Percentiles rank a stretch among this genome's conserved stretches.
Evolutionary conservation across 257 asterid species (phyloP).

Genomic region (Penstemon newberryi): DNA sequence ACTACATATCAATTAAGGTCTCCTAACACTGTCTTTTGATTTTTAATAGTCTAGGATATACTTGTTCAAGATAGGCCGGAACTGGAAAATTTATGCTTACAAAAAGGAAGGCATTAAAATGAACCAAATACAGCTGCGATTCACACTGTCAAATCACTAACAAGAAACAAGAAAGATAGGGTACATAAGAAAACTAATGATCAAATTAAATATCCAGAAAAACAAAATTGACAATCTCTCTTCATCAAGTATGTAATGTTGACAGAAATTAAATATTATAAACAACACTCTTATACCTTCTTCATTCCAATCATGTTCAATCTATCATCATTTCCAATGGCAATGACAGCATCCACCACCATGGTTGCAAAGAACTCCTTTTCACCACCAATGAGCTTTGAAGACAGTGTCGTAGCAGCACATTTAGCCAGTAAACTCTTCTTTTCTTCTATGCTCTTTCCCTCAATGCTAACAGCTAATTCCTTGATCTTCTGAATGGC

Average conservation of each 20-base stretch:
- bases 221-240: neutral
- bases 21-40: no score
- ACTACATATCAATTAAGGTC: no score
- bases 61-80: no score
- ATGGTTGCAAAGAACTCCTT: constrained; percentile 93
- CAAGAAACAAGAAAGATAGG: no score
- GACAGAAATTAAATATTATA: neutral
- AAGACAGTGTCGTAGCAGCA: constrained; percentile 96
- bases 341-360: constrained; percentile 95
- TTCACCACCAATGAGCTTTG: constrained; percentile 99
- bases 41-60: no score
- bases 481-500: constrained; percentile 80
- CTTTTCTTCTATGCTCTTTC: constrained; percentile 93
- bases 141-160: no score
- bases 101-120: no score
- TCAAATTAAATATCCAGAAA: neutral
- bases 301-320: constrained; percentile 95
- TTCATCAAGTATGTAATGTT: constrained; percentile 14
- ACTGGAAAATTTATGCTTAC: no score
- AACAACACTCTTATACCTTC: constrained; percentile 51
- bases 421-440: constrained; percentile 84
- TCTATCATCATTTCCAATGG: constrained; percentile 88
- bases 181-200: no score
- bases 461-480: constrained; percentile 82
- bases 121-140: no score